Conservation (phyloP, 2,329 filamentous ascomycete species). For the Colletotrichum sp. region DNA sequence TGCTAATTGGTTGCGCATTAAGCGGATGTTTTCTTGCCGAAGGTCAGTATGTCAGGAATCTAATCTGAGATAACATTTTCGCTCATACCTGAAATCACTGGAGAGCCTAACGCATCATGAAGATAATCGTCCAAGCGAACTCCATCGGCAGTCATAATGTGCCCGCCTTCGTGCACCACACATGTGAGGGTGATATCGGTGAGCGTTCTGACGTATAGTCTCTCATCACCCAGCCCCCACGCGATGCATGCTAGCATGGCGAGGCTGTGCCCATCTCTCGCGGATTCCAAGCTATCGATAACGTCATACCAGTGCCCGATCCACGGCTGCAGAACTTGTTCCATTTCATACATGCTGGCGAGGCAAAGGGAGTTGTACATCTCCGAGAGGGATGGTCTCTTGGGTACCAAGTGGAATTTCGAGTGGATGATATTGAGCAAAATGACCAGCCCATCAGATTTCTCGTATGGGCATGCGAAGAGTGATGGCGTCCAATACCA, state of each 20-base stretch:
- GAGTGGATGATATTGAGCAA: slow-evolving; percentile 14
- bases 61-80: accelerated
- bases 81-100: background rate
- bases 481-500: slow-evolving; percentile 1
- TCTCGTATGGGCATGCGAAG: slow-evolving; percentile 1
- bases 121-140: background rate
- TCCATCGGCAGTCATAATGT: background rate
- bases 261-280: background rate
- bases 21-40: background rate
- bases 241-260: background rate
- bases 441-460: background rate
- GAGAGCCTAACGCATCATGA: slow-evolving; percentile 3
- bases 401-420: background rate
- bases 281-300: background rate
- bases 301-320: background rate
- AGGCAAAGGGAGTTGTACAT: slow-evolving; percentile 2
- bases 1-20: background rate
- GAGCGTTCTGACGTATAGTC: background rate
- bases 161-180: background rate
- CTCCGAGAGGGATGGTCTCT: background rate
- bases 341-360: slow-evolving; percentile 12
- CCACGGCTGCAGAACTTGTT: slow-evolving; percentile 10
- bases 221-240: slow-evolving; percentile 9
- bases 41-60: background rate
- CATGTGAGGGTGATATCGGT: background rate